Evolutionary conservation across 2,329 filamentous ascomycete species (phyloP), one percentile per base, ranked within the genome.

Genomic region (Fusarium tjaetaba): DNA sequence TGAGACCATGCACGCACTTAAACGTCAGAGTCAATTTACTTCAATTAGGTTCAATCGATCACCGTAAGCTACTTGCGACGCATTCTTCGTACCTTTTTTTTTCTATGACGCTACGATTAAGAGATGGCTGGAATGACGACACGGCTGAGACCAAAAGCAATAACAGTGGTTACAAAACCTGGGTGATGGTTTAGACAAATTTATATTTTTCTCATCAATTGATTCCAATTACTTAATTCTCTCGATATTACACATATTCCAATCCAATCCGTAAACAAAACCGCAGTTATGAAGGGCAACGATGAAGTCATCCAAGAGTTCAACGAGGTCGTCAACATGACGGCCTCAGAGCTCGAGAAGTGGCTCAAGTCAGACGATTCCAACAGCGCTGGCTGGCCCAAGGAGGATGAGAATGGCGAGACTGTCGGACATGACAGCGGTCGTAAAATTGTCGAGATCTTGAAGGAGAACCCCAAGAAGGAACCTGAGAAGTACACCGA

Each of bases 261-360:
- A 24, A 30, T 8, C 28, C n/a, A 41, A 41, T 7, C 13, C 16
- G 10, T 24, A 56, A 36, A 28, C 43, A 51, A 30, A 14, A 22
- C 15, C 15, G n/a, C 59, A 70, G 68, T 26, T n/a, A 79, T 79
- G 77, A 79, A 79, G 64, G 65, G 42, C 67, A 71, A 74, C 34
- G 75, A 79, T 5, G 77, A 80, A 38, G 79, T 82, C 43, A 78
- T 81, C 70, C 86, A 87, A 56, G 90, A 92, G 78, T 93, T 92
- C 84, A 91, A 92, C 70, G 85, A 88, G 43, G 81, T 91, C 52
- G 89, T 92, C 79, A 92, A 92, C 80, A 92, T 93, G 90, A 86
- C 85, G 16, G 83, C 89, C 4, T 79, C 84, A 4, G 90, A 92
- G 71, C 85, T 93, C 22, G 85, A 90, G 74, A 83, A 86, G 30